Evolutionary conservation across 352 stramenopile genomes (phyloP).

Genomic region (Pythium dissimile): DNA sequence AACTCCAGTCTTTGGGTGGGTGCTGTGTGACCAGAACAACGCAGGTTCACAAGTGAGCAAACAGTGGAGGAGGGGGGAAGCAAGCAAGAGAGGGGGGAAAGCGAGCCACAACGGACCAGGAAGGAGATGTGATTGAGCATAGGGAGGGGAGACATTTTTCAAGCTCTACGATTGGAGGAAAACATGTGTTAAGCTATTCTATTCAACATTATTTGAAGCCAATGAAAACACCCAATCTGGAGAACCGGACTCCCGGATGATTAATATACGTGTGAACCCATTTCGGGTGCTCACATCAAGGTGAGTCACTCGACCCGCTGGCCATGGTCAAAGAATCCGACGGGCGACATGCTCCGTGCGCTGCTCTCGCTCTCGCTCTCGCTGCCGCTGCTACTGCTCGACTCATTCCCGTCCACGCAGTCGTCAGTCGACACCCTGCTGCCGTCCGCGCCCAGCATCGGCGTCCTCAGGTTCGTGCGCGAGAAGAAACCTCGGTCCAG

Average conservation of each 20-base stretch:
- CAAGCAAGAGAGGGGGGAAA: constrained; percentile 14
- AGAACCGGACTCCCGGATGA: constrained; percentile 1
- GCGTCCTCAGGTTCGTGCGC: constrained; percentile 12
- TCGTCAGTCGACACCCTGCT: constrained; percentile 14
- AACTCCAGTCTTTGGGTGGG: constrained; percentile 10
- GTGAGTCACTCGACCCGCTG: not conserved
- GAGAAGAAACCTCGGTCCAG: constrained; percentile 10
- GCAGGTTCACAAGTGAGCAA: constrained; percentile 69
- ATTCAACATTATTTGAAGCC: not conserved
- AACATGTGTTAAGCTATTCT: not conserved
- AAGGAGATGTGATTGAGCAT: not conserved
- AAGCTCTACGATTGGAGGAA: not conserved
- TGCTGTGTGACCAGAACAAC: constrained; percentile 43
- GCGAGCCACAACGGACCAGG: not conserved
- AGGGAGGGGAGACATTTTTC: not conserved
- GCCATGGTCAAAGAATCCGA: constrained; percentile 17
- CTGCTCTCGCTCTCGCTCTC: too few relatives aligned
- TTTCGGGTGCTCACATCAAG: too few relatives aligned
- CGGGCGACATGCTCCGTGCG: too few relatives aligned
- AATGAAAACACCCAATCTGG: not conserved
- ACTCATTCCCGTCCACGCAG: constrained; percentile 3
- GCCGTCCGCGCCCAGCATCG: constrained; percentile 17
- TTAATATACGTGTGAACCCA: constrained; percentile 3
- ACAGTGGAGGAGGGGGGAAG: constrained; percentile 4
- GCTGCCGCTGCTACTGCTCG: not conserved